These are phyloP conservation scores for Turnera subulata DNA, from an alignment of 345 rosid species.

Conservation along the genomic window DNA sequence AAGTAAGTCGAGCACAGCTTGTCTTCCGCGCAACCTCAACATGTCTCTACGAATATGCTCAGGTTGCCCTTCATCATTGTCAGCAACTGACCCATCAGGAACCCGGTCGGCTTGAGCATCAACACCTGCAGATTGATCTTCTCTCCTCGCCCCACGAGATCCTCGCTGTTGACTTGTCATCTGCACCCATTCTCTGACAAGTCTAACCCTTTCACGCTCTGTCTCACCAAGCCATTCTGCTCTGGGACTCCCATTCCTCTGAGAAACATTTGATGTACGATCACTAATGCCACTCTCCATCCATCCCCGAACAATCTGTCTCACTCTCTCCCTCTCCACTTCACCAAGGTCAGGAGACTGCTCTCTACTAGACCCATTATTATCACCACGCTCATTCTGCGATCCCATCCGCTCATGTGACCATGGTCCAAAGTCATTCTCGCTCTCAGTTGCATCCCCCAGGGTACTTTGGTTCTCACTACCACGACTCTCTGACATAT, in stretches of 20 bases:
- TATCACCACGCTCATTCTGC: constrained; percentile 46
- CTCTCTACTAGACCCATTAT: constrained; percentile 73
- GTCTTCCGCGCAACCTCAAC: constrained; percentile 90
- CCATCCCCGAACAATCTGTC: constrained; percentile 94
- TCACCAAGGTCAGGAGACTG: constrained; percentile 93
- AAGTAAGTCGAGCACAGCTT: constrained; percentile 81
- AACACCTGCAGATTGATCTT: constrained; percentile 41
- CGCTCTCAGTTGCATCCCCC: constrained; percentile 76
- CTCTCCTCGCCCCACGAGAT: constrained; percentile 55
- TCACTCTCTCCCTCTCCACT: constrained; percentile 94
- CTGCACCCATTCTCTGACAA: constrained; percentile 96
- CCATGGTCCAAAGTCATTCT: constrained; percentile 83
- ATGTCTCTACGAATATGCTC: constrained; percentile 68
- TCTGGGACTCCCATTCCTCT: constrained; percentile 58
- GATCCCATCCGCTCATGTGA: constrained; percentile 51
- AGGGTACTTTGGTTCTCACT: constrained; percentile 68
- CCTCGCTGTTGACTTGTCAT: constrained; percentile 94
- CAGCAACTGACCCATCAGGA: constrained; percentile 51
- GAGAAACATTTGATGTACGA: constrained; percentile 57
- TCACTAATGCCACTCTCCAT: constrained; percentile 77
- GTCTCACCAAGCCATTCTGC: constrained; percentile 97
- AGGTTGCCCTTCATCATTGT: constrained; percentile 67
- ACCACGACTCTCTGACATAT: constrained; percentile 50
- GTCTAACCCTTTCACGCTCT: constrained; percentile 96
- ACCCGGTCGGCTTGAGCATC: constrained; percentile 47